Conservation (phyloP, 2,329 filamentous ascomycete genomes). For the Trichoderma sp. region DNA sequence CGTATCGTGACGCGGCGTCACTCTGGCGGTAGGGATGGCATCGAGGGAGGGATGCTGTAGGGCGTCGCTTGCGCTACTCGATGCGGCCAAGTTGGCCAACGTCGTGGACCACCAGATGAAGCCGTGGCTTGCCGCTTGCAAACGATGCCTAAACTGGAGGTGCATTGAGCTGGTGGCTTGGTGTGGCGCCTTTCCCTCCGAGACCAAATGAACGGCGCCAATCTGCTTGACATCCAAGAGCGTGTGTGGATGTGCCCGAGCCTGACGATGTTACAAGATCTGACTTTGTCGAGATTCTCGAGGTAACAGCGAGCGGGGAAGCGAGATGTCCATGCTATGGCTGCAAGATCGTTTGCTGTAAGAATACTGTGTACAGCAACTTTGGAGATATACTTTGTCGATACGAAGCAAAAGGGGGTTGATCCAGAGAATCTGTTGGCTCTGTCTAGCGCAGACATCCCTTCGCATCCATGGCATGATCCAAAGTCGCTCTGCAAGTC, state of each 20-base stretch:
- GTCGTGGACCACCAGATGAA: neutral
- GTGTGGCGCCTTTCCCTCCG: constrained; percentile 22
- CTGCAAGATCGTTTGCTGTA: constrained; percentile 19
- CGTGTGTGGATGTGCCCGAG: neutral
- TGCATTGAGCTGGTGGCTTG: constrained; percentile 15
- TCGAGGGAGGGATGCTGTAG: neutral
- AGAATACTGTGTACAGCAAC: constrained; percentile 10
- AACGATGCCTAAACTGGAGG: constrained; percentile 15
- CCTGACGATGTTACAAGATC: constrained; percentile 15
- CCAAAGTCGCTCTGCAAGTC: neutral
- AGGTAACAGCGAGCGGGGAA: constrained; percentile 23
- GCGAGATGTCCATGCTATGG: constrained; percentile 20
- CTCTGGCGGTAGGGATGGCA: constrained; percentile 7
- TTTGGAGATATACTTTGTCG: neutral
- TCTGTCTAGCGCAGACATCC: constrained; percentile 12
- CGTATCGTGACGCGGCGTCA: neutral
- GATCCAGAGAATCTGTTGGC: constrained; percentile 16
- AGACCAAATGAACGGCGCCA: neutral
- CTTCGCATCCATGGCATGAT: constrained; percentile 3
- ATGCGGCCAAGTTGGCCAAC: constrained; percentile 9
- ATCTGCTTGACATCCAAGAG: neutral
- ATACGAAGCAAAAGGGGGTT: neutral
- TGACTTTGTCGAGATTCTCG: constrained; percentile 15
- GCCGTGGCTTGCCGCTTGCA: constrained; percentile 22
- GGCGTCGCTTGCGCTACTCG: constrained; percentile 21